Percentiles rank a stretch among this genome's conserved stretches.
Evolutionary conservation across 73 alveolate species (phyloP).

Genomic region (Paramecium caudatum): DNA sequence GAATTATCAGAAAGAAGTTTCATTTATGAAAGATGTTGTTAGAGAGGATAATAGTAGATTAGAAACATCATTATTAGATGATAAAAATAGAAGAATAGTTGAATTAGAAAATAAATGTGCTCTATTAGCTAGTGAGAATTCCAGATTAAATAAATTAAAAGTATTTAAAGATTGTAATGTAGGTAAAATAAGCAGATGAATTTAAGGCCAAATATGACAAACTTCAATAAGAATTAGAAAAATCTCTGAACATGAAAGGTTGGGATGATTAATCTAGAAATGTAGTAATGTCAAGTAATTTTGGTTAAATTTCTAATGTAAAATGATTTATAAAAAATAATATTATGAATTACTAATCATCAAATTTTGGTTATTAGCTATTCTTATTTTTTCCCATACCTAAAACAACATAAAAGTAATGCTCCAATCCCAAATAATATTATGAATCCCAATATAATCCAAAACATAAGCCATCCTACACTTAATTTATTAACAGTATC

Average conservation of each 20-base stretch:
- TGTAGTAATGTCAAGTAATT: conserved; percentile 43
- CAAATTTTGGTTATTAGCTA: not conserved
- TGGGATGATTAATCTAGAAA: conserved; percentile 61
- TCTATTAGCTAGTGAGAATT: conserved; percentile 24
- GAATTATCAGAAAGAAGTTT: not conserved
- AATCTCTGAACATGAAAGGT: conserved; percentile 13
- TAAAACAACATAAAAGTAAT: not conserved
- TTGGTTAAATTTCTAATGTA: conserved; percentile 9
- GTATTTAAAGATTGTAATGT: not conserved
- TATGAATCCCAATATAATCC: not conserved
- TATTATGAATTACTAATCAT: not conserved
- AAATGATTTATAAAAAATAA: not conserved
- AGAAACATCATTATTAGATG: conserved; percentile 7
- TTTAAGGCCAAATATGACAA: conserved; percentile 11
- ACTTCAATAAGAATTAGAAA: conserved; percentile 38
- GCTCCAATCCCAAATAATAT: not conserved
- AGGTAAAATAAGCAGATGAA: conserved; percentile 42
- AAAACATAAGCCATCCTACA: not conserved
- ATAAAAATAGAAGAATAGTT: conserved; percentile 8
- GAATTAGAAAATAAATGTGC: conserved; percentile 57
- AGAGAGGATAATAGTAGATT: not conserved
- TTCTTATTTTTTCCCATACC: not conserved
- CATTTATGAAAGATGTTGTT: conserved; percentile 44
- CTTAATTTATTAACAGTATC: not conserved
- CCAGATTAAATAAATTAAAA: conserved; percentile 26